Base-by-base conservation (phyloP, 2,329 filamentous ascomycete species). In the Botryosphaeria dothidea region DNA sequence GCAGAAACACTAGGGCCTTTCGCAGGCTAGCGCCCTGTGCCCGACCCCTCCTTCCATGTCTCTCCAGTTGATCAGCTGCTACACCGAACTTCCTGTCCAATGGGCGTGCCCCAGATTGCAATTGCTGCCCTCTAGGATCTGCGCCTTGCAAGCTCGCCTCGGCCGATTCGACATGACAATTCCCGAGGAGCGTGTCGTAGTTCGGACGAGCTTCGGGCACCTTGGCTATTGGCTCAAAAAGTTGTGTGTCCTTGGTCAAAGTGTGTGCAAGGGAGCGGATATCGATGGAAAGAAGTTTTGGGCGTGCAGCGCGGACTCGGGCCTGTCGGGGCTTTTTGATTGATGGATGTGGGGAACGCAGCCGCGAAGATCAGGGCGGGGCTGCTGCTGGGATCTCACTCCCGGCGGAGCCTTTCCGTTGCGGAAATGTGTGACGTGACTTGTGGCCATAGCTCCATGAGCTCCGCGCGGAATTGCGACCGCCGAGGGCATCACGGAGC, bases 321-420 rank as follows among this genome's bases (percentile, higher is more conserved):
- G 56, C 41, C 23, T n/a, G 36, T 48, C 56, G 38, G 38, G 54
- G 56, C 15, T 60, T 60, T 60, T 60, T 60, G 41, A 60, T 60
- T 46, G 38, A 46, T 11, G 41, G 54, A n/a, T 46, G 38, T 46
- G 54, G 25, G n/a, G 41, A 29, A 25, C 23, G 51, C 31, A 17
- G 29, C 8, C 31, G 31, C 51, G 51, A 19, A 27, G 56, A 46
- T 46, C 56, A 31, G 34, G 52, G 52, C 52, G 36, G 51, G 51
- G 29, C 25, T 17, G 17, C 13, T 11, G 21, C 51, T 41, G 52
- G 52, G 52, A 13, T n/a, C 21, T 23, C 13, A 4, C 17, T 23
- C 4, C 17, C 38, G 7, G 27, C 56, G 56, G 56, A 46, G n/a
- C n/a, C 27, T 25, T 60, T 60, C 56, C 56, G 56, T 34, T 19